phyloP scores from a whole-genome alignment of 192 early-diverging fungal species.

The Entophlyctis luteolus region DNA sequence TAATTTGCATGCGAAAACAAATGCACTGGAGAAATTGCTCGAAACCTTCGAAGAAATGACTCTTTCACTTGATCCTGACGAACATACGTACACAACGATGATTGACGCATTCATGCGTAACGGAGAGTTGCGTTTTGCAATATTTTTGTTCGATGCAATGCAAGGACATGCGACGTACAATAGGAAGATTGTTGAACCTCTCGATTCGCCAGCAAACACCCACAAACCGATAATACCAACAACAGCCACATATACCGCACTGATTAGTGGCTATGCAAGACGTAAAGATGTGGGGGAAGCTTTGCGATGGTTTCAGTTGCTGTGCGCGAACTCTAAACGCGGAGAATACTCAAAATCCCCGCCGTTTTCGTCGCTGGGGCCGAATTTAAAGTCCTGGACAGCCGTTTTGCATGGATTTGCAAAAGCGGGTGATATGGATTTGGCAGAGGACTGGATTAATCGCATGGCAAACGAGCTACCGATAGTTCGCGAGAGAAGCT shows the following conservation, averaged over 20 bases:
- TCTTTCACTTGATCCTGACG: background rate
- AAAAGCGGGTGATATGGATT: conserved; percentile 7
- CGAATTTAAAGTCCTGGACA: conserved; percentile 18
- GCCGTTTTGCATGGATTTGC: conserved; percentile 16
- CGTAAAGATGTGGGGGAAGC: conserved; percentile 17
- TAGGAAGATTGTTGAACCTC: background rate
- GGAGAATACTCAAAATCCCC: background rate
- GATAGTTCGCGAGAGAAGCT: background rate
- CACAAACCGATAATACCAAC: conserved; percentile 1
- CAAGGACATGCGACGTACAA: background rate
- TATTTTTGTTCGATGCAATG: conserved; percentile 21
- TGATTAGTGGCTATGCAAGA: conserved; percentile 17
- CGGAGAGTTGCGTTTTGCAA: background rate
- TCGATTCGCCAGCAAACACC: background rate
- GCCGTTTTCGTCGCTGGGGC: background rate
- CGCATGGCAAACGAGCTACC: background rate
- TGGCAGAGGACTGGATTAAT: conserved; percentile 10
- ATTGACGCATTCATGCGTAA: conserved; percentile 19
- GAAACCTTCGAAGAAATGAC: conserved; percentile 3
- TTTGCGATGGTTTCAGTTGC: conserved; percentile 10
- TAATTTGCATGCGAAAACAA: background rate
- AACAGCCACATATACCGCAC: conserved; percentile 6
- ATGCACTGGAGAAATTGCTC: background rate
- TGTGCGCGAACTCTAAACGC: background rate
- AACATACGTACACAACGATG: conserved; percentile 20